Evolutionary conservation across 2,329 filamentous ascomycete species (phyloP).

Genomic region (Eutypella sp.): DNA sequence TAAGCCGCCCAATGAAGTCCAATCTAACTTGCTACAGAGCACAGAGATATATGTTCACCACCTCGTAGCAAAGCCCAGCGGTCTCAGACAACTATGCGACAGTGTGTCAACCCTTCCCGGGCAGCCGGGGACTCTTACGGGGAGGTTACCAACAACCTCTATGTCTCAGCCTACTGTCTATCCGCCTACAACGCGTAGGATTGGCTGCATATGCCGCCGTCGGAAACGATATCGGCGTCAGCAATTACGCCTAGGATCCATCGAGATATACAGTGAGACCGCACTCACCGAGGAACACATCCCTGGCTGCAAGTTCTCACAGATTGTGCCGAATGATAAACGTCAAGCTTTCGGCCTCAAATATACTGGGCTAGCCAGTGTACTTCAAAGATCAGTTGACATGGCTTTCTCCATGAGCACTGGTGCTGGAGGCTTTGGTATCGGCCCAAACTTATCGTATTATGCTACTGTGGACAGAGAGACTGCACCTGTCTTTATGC

Average conservation of each 20-base stretch:
- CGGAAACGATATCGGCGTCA: not conserved
- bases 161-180: accelerated
- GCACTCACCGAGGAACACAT: not conserved
- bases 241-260: not conserved
- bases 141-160: not conserved
- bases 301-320: not conserved
- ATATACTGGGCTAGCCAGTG: not conserved
- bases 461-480: not conserved
- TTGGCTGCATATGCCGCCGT: not conserved
- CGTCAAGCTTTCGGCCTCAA: not conserved
- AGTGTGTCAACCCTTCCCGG: not conserved
- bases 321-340: not conserved
- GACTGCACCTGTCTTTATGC: not conserved
- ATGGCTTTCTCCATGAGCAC: not conserved
- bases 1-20: not conserved
- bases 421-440: not conserved
- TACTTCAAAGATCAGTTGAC: not conserved
- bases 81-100: not conserved
- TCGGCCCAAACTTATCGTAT: not conserved
- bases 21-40: not conserved
- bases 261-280: not conserved
- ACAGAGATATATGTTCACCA: not conserved
- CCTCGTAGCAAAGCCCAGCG: not conserved
- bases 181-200: not conserved
- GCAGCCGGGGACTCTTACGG: not conserved